phyloP scores from a whole-genome alignment of 495 filamentous ascomycete genomes.

The Staphylotrichum tortipilum region DNA sequence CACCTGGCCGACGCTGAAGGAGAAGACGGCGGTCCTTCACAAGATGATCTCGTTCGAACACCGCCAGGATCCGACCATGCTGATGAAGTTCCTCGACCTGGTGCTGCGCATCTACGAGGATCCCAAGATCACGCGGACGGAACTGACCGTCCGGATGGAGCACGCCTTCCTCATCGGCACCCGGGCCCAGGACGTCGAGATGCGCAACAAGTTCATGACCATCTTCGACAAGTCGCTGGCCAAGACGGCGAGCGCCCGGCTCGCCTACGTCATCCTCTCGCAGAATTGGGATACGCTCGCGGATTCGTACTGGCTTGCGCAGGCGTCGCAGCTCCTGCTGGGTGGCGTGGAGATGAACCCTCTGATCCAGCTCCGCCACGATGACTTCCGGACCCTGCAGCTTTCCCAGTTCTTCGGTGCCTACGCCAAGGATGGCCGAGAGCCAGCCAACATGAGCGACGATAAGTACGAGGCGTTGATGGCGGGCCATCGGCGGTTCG shows the following conservation, averaged over 20 bases:
- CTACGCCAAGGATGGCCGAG: constrained; percentile 63
- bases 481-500: constrained; percentile 67
- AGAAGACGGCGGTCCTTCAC: constrained; percentile 91
- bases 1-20: constrained; percentile 90
- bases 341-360: constrained; percentile 82
- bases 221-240: constrained; percentile 91
- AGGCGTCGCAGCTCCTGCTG: constrained; percentile 84
- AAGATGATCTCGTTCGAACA: constrained; percentile 97
- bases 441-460: constrained; percentile 65
- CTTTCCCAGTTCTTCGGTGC: constrained; percentile 59
- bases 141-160: constrained; percentile 92
- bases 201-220: constrained; percentile 90
- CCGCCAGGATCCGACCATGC: constrained; percentile 66
- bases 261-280: constrained; percentile 80
- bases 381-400: constrained; percentile 73
- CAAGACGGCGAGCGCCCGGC: constrained; percentile 71
- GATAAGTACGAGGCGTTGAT: constrained; percentile 75
- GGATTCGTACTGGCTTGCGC: constrained; percentile 93
- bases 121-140: constrained; percentile 85
- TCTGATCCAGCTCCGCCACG: constrained; percentile 61
- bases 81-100: constrained; percentile 87
- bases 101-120: constrained; percentile 98
- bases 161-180: constrained; percentile 96
- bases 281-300: constrained; percentile 96
- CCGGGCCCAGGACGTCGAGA: constrained; percentile 86